Evolutionary conservation across 2,329 filamentous ascomycete genomes (phyloP).

Genomic region (Fusarium acutatum): DNA sequence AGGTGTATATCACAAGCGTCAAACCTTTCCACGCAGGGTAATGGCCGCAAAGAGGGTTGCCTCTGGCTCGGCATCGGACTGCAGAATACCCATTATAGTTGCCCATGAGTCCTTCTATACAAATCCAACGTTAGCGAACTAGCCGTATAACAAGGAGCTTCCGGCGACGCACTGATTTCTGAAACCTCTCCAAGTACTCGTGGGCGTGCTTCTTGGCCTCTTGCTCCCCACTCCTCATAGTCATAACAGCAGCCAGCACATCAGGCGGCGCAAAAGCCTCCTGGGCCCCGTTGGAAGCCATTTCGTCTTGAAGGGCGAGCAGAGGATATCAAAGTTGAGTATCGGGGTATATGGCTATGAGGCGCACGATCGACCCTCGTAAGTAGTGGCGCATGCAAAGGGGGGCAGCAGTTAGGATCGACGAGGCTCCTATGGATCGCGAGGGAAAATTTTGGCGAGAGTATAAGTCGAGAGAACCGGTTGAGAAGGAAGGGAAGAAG

Average conservation of each 20-base stretch:
- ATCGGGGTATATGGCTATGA: constrained; percentile 15
- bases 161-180: constrained; percentile 83
- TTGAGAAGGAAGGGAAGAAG: constrained; percentile 9
- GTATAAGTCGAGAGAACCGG: constrained; percentile 3
- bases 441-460: constrained; percentile 4
- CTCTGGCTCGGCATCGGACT: constrained; percentile 81
- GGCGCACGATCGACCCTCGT: constrained; percentile 33
- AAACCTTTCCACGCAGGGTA: constrained; percentile 96
- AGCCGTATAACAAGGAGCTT: not conserved
- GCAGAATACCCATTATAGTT: constrained; percentile 84
- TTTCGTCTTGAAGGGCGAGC: constrained; percentile 48
- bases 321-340: not conserved
- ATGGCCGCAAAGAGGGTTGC: constrained; percentile 96
- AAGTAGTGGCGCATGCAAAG: constrained; percentile 40
- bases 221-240: constrained; percentile 87
- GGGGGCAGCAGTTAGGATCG: constrained; percentile 20
- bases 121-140: constrained; percentile 14
- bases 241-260: constrained; percentile 87
- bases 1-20: not conserved
- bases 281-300: constrained; percentile 73
- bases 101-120: constrained; percentile 89
- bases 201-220: constrained; percentile 89
- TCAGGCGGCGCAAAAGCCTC: constrained; percentile 77
- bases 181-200: constrained; percentile 90
- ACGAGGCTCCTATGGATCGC: constrained; percentile 5